Evolutionary conservation across 352 stramenopile genomes (phyloP).

Genomic region (Globisporangium orthogonon): DNA sequence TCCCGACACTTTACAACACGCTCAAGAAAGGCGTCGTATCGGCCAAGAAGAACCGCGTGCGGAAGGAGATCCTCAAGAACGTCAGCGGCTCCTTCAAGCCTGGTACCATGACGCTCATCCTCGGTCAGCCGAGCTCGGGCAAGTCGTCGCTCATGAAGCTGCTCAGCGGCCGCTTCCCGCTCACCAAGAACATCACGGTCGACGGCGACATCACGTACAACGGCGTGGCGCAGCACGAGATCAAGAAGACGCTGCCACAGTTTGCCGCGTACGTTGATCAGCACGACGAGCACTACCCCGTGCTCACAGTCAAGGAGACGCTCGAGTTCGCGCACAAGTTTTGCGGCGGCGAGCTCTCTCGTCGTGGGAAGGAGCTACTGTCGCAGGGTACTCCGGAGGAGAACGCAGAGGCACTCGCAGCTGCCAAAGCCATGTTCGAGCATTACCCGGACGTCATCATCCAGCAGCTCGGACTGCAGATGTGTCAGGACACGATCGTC

Average conservation of each 20-base stretch:
- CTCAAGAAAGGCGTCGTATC: too few relatives aligned
- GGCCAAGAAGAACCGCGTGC: too few relatives aligned
- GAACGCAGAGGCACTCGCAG: not conserved
- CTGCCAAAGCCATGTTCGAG: not conserved
- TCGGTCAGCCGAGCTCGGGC: conserved; percentile 6
- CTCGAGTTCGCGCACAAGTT: conserved; percentile 38
- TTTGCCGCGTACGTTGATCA: conserved; percentile 41
- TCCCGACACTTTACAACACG: too few relatives aligned
- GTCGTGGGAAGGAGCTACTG: not conserved
- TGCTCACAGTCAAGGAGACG: conserved; percentile 51
- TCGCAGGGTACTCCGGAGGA: not conserved
- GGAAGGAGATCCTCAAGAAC: too few relatives aligned
- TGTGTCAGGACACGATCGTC: not conserved
- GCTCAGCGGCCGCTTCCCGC: conserved; percentile 15
- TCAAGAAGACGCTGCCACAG: conserved; percentile 21
- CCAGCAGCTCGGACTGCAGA: conserved; percentile 3
- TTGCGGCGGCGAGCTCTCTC: conserved; percentile 19
- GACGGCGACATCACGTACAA: conserved; percentile 16
- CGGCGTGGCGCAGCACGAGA: not conserved
- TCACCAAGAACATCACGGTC: conserved; percentile 1
- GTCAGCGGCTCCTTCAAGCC: conserved; percentile 3
- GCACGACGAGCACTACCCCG: conserved; percentile 39
- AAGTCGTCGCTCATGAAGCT: conserved; percentile 17
- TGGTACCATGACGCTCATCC: conserved; percentile 14
- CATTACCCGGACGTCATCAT: conserved; percentile 1